These are phyloP conservation scores for Spergularia bocconei DNA, from an alignment of 148 eudicot genomes.

Conservation along the genomic window DNA sequence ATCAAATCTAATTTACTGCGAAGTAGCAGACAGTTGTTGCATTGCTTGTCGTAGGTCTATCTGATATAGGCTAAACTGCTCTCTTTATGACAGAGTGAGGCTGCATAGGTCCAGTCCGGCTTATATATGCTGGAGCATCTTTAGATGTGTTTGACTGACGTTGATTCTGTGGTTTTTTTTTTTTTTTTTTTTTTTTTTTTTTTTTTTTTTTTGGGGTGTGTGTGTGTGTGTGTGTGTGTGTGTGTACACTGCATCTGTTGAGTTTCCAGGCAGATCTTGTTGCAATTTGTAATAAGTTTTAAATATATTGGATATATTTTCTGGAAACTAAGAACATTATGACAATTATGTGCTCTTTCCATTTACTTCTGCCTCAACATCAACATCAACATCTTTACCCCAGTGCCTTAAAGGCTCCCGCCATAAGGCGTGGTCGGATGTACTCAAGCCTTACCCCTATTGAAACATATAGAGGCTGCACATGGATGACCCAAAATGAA, in stretches of 20 bases:
- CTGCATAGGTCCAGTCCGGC: not conserved
- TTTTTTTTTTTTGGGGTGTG: too few relatives aligned
- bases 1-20: not conserved
- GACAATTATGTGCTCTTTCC: conserved; percentile 4
- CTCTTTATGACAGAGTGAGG: not conserved
- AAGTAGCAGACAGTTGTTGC: conserved; percentile 2
- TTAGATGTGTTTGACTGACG: not conserved
- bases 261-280: conserved; percentile 3
- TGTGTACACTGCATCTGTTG: conserved; percentile 4
- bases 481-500: too few relatives aligned
- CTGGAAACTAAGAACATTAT: not conserved
- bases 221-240: not conserved
- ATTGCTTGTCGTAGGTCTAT: not conserved
- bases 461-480: too few relatives aligned
- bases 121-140: too few relatives aligned
- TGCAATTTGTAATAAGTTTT: not conserved
- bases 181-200: too few relatives aligned
- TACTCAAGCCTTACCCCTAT: too few relatives aligned
- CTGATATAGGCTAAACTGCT: conserved; percentile 6
- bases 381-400: too few relatives aligned
- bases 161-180: not conserved
- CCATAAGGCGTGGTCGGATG: too few relatives aligned
- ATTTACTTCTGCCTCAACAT: too few relatives aligned
- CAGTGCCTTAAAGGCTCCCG: too few relatives aligned
- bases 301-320: conserved; percentile 1